Base-by-base conservation (phyloP, 1,284 basidiomycete genomes). In the Bondarzewia mesenterica region DNA sequence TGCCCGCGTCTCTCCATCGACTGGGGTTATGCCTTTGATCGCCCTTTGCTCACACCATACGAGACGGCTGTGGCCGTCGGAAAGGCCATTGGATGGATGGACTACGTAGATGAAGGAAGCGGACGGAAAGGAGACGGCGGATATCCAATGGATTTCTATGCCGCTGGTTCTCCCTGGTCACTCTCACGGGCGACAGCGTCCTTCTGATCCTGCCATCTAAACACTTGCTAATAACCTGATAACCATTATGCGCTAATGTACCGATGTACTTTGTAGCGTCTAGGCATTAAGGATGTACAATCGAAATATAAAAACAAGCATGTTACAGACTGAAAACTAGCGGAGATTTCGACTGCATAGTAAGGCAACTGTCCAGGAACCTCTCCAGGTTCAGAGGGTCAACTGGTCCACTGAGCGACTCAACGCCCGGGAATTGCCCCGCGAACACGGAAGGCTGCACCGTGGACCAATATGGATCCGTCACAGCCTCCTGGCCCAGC, bases 101-200 rank as follows among this genome's bases (percentile, higher is more conserved):
- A 70, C 18, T 67, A 67, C 47, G 47, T 50, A 36, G 50, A 50
- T 54, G 52, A 68, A 59, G 50, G 55, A 49, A 51, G 68, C 58
- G 49, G 54, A 48, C 52, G 25, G 25, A 43, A 43, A 25, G 25
- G 57, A 22, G 63, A 69, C 25, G 74, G 71, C 27, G 66, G 64
- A 27, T 99, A 99, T 67, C 88, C 92, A 1, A 99, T 99, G 95
- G 91, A 99, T 67, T 99, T 98, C 64, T 99, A 98, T 60, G 77
- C 79, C 40, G 81, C 85, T 12, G 85, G 84, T 4, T 85, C 77
- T 56, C 78, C 77, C 1, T 86, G 85, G 90, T 86, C 82, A 8
- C 61, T 73, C 50, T 82, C 79, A 25, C 76, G 78, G 65, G 63
- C 52, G 55, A 74, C 67, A 44, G 72, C 64, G 10, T 52, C 57